phyloP scores from a whole-genome alignment of 768 basidiomycete genomes.

The Russula sp. region DNA sequence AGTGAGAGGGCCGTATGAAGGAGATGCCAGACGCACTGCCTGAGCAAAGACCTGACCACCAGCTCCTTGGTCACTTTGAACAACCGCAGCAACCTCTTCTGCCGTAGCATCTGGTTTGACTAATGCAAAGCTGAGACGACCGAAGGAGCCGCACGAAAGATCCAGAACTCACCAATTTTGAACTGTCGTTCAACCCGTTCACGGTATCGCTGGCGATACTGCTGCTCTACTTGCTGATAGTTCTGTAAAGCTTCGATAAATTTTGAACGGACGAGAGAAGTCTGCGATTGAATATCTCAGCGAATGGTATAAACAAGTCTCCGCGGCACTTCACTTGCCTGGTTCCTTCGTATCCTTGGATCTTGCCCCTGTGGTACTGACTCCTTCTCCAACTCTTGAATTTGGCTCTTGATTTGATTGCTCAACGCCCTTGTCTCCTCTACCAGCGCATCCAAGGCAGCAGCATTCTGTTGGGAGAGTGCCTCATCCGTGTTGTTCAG shows the following conservation, averaged over 20 bases:
- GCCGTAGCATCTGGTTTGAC: slow-evolving; percentile 91
- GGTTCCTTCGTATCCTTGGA: slow-evolving; percentile 69
- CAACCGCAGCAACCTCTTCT: slow-evolving; percentile 81
- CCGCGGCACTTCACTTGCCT: slow-evolving; percentile 37
- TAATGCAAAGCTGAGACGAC: slow-evolving; percentile 24
- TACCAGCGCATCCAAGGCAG: slow-evolving; percentile 61
- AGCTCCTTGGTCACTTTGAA: slow-evolving; percentile 70
- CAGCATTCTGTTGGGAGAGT: slow-evolving; percentile 50
- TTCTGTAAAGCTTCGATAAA: slow-evolving; percentile 83
- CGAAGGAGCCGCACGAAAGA: not conserved
- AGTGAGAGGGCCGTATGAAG: not conserved
- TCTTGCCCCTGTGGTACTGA: slow-evolving; percentile 58
- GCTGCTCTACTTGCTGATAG: slow-evolving; percentile 77
- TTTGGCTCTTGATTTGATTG: slow-evolving; percentile 57
- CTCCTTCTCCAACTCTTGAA: slow-evolving; percentile 64
- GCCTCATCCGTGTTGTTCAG: slow-evolving; percentile 71
- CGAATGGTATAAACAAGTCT: not conserved
- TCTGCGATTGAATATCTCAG: slow-evolving; percentile 8
- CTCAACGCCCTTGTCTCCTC: slow-evolving; percentile 67
- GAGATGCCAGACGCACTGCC: slow-evolving; percentile 44
- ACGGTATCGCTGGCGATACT: slow-evolving; percentile 70
- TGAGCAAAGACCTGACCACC: slow-evolving; percentile 79
- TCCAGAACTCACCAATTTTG: slow-evolving; percentile 57
- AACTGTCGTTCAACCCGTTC: slow-evolving; percentile 81
- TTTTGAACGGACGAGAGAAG: slow-evolving; percentile 30